These are phyloP conservation scores for Aulographum hederae DNA, from an alignment of 2,329 filamentous ascomycete species.

Conservation along the genomic window DNA sequence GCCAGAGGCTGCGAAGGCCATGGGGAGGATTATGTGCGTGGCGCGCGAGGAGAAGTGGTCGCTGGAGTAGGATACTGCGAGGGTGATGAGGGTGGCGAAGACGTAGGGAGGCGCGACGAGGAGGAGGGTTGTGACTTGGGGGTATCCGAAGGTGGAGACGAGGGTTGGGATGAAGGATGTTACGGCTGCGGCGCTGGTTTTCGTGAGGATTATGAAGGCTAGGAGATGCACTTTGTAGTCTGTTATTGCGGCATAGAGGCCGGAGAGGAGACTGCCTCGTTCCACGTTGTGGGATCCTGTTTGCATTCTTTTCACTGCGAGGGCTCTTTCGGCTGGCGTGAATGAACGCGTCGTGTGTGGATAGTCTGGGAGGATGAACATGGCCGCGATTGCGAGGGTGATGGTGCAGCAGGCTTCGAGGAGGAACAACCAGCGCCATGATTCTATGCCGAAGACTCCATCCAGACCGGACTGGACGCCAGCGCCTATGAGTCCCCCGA, in stretches of 20 bases:
- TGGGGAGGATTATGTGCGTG: conserved; percentile 14
- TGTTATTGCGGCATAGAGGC: conserved; percentile 3
- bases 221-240: conserved; percentile 5
- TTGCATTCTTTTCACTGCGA: conserved; percentile 3
- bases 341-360: conserved; percentile 3
- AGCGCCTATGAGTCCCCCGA: conserved; percentile 23
- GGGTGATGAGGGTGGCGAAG: conserved; percentile 10
- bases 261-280: conserved; percentile 1
- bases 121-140: conserved; percentile 11
- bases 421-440: conserved; percentile 26
- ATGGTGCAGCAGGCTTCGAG: conserved; percentile 20
- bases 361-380: conserved; percentile 5
- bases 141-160: conserved; percentile 5
- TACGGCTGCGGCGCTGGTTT: conserved; percentile 3
- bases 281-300: background rate
- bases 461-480: conserved; percentile 17
- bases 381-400: conserved; percentile 14
- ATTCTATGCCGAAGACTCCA: conserved; percentile 18
- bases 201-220: conserved; percentile 4
- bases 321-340: conserved; percentile 1
- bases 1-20: conserved; percentile 12
- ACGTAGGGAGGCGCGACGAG: conserved; percentile 17
- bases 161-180: conserved; percentile 5
- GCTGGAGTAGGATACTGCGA: conserved; percentile 11
- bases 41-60: conserved; percentile 14